Conservation (phyloP, 768 basidiomycete species). For the Leccinum variicolor region DNA sequence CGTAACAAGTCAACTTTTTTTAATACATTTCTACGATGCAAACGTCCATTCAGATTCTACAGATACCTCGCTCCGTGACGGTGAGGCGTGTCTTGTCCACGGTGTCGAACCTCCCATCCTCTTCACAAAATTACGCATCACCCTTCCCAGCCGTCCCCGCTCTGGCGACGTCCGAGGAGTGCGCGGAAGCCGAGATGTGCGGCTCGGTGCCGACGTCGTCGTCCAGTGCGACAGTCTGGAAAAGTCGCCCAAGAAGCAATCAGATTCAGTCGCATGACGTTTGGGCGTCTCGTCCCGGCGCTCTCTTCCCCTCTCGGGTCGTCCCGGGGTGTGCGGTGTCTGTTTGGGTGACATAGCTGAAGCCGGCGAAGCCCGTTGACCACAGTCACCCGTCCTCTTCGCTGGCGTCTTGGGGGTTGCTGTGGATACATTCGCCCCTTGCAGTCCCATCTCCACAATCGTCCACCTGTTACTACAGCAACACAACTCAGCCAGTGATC, state of each 20-base stretch:
- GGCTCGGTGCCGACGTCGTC: not conserved
- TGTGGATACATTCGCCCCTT: not conserved
- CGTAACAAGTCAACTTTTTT: too few species aligned
- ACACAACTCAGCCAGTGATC: not conserved
- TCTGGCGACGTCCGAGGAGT: too few species aligned
- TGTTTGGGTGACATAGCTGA: not conserved
- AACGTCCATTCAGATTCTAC: slow-evolving; percentile 20
- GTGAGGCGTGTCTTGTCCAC: slow-evolving; percentile 7
- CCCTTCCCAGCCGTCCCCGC: slow-evolving; percentile 18
- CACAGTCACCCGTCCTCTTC: not conserved
- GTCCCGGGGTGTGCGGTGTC: not conserved
- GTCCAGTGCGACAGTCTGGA: slow-evolving; percentile 4
- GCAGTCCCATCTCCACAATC: slow-evolving; percentile 24
- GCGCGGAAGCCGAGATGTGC: too few species aligned
- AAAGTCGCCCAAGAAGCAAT: slow-evolving; percentile 14
- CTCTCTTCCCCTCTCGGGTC: not conserved
- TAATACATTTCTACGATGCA: not conserved
- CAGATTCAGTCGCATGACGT: not conserved
- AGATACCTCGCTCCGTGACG: slow-evolving; percentile 13
- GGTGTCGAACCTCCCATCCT: slow-evolving; percentile 2
- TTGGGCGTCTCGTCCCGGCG: too few species aligned
- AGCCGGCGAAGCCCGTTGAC: not conserved
- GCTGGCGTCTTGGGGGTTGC: slow-evolving; percentile 11
- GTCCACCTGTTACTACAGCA: slow-evolving; percentile 27
- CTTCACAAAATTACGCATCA: slow-evolving; percentile 22